Evolutionary conservation across 805 yeast genomes (phyloP), one percentile per base, ranked within the genome.

Genomic region (Cyberlindnera saturnus): DNA sequence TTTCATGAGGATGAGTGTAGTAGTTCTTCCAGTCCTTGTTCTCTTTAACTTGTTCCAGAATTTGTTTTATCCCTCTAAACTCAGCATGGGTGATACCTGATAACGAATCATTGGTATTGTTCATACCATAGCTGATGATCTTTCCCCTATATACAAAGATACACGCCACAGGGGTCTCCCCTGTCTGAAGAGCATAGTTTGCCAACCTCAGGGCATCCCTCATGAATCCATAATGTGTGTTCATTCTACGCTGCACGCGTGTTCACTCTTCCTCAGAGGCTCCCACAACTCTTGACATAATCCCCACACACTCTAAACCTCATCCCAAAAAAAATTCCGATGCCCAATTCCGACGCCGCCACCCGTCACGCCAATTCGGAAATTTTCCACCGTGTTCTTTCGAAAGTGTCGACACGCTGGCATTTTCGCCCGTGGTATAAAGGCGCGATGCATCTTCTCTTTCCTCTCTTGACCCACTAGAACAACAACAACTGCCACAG

Each of bases 71-170:
- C 0, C 91, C 96, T 45, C 83, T 72, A 52, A 93, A 84, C 61
- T 91, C 99, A 1, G 99, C 98, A 61, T 91, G 99, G 34, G 85
- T 73, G 3, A 91, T 86, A 1, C 98, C 97, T 50, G 88, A 83
- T 19, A 86, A 69, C 2, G 95, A 81, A 19, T 79, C 71, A 57
- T 91, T 91, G 8, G 98, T 91, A 57, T 81, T 86, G 61, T 91
- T 91, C 69, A 82, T 81, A 1, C 97, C 96, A 42, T 71, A 70
- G 17, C 88, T 86, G 9, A 91, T 65, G 18, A 91, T 67, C 43
- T 71, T 53, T 11, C 68, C 65, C 29, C 71, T 46, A 52, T 75
- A 63, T 6, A 79, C 89, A 53, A 83, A 79, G 2, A 88, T 72
- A 54, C 95, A 85, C 1, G 93, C 89, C 1, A 88, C 95, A 0